Percentiles rank a stretch among this genome's conserved stretches.
Evolutionary conservation across 768 basidiomycete species (phyloP).

Genomic region (Russula sp.): DNA sequence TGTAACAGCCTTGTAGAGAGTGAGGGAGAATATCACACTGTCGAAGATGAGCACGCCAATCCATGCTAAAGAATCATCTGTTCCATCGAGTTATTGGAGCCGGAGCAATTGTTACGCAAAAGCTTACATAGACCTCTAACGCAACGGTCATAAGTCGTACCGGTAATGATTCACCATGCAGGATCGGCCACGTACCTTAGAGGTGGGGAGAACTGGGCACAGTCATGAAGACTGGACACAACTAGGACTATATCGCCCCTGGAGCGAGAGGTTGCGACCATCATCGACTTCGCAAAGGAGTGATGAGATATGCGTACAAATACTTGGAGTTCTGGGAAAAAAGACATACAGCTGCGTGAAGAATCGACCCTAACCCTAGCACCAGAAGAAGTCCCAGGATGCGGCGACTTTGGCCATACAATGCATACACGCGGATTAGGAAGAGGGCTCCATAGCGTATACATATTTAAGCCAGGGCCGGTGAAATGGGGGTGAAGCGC

Average conservation of each 20-base stretch:
- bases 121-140: conserved; percentile 8
- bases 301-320: background rate
- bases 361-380: background rate
- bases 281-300: no score
- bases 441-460: background rate
- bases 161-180: background rate
- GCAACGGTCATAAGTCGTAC: no score
- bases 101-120: no score
- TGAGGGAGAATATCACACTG: background rate
- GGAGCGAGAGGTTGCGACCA: background rate
- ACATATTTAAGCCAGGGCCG: no score
- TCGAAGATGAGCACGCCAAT: conserved; percentile 4
- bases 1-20: background rate
- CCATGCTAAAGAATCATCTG: background rate
- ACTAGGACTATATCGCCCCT: background rate
- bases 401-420: conserved; percentile 6
- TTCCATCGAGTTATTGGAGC: background rate
- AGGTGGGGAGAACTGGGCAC: background rate
- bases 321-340: background rate
- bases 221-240: background rate
- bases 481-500: background rate
- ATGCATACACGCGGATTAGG: conserved; percentile 5
- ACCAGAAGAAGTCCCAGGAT: background rate
- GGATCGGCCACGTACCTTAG: background rate
- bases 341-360: background rate